These are phyloP conservation scores for Gyromitra esculenta DNA, from an alignment of 2,329 filamentous ascomycete genomes.

Conservation along the genomic window DNA sequence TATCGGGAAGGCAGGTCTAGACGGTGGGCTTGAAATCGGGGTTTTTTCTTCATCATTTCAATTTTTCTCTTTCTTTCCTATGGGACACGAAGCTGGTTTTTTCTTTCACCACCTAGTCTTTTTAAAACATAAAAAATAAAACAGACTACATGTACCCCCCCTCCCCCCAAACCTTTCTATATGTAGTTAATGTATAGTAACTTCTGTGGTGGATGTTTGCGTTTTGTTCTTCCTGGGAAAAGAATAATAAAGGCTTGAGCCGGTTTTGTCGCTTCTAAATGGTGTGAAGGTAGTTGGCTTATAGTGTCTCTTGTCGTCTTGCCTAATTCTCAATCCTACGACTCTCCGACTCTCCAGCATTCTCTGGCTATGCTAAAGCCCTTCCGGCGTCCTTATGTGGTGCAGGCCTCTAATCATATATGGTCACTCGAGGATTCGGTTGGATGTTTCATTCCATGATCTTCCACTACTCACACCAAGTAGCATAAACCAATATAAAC, in stretches of 20 bases:
- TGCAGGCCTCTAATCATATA: neutral
- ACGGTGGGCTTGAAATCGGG: conserved; percentile 24
- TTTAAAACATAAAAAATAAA: conserved; percentile 16
- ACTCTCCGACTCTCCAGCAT: neutral
- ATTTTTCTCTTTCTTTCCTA: conserved; percentile 15
- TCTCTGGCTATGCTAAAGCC: neutral
- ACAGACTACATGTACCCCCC: neutral
- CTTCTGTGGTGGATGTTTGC: conserved; percentile 12
- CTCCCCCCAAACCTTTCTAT: conserved; percentile 14
- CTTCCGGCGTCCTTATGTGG: neutral
- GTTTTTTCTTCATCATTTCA: conserved; percentile 14
- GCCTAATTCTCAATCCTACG: neutral
- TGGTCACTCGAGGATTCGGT: neutral
- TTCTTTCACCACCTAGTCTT: neutral
- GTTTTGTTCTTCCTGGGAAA: conserved; percentile 5
- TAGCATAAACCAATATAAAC: neutral
- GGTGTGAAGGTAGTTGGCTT: neutral
- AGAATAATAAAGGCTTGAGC: conserved; percentile 4
- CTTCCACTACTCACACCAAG: no score
- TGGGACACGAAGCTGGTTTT: neutral
- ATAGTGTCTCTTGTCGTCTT: neutral
- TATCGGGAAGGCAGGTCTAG: conserved; percentile 24
- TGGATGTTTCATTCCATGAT: no score
- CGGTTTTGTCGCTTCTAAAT: neutral
- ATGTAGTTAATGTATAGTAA: conserved; percentile 51